Evolutionary conservation across 305 asterid species (phyloP).

Genomic region (Andrographis paniculata): DNA sequence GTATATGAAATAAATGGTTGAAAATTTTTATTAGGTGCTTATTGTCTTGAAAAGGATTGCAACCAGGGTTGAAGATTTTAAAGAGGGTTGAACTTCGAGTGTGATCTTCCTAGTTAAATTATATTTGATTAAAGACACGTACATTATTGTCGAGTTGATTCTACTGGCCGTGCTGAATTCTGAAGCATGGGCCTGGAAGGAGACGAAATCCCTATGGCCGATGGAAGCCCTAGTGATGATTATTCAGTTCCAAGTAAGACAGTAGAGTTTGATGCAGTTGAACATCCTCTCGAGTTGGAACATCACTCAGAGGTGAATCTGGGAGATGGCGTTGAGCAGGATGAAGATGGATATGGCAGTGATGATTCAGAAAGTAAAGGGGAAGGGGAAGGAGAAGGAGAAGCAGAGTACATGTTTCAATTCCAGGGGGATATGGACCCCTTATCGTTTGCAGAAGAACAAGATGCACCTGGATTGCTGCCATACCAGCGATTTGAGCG

Average conservation of each 20-base stretch:
- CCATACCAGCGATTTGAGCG: conserved; percentile 66
- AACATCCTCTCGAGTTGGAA: conserved; percentile 33
- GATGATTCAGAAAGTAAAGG: too few species aligned
- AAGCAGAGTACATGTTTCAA: conserved; percentile 39
- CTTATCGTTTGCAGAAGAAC: conserved; percentile 46
- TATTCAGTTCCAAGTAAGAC: conserved; percentile 3
- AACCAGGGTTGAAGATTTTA: too few species aligned
- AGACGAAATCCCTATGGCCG: conserved; percentile 6
- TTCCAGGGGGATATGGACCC: conserved; percentile 65
- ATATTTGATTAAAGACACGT: too few species aligned
- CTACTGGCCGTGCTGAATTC: too few species aligned
- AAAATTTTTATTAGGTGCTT: too few species aligned
- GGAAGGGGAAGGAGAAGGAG: too few species aligned
- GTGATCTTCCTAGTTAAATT: too few species aligned
- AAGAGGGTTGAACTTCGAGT: too few species aligned
- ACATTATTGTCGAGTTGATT: too few species aligned
- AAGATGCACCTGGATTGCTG: conserved; percentile 48
- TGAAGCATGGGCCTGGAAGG: conserved; percentile 11
- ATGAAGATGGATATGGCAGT: conserved; percentile 21
- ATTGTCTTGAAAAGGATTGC: too few species aligned
- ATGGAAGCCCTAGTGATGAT: neutral
- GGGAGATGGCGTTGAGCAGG: conserved; percentile 22
- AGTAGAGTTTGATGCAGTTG: conserved; percentile 26
- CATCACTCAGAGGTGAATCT: conserved; percentile 13
- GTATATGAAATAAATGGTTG: too few species aligned